phyloP scores from a whole-genome alignment of 2,329 filamentous ascomycete genomes.

The Macrophomina pseudophaseolina region DNA sequence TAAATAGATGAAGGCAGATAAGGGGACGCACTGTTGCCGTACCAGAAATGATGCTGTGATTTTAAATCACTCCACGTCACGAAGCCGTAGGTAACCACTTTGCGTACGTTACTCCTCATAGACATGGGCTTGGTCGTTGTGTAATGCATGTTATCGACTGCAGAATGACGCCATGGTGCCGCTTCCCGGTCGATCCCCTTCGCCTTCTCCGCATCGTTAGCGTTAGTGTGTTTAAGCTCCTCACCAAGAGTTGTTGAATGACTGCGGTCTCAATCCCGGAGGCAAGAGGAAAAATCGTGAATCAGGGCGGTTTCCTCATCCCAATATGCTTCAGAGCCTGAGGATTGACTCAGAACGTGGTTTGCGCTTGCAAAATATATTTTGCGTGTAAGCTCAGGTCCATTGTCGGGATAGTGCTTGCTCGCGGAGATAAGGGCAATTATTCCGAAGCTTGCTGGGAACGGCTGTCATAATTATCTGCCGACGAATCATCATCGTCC shows the following conservation, averaged over 20 bases:
- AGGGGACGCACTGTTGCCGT: background rate
- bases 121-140: conserved; percentile 6
- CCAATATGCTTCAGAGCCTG: background rate
- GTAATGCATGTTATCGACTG: conserved; percentile 11
- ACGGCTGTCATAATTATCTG: background rate
- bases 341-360: background rate
- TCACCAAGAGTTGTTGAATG: background rate
- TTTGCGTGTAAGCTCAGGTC: too few species aligned
- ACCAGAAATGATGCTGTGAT: background rate
- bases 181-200: conserved; percentile 21
- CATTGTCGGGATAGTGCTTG: too few species aligned
- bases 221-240: conserved; percentile 6
- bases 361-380: too few species aligned
- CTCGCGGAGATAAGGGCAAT: background rate
- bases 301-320: too few species aligned
- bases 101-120: background rate
- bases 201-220: conserved; percentile 19
- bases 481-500: background rate
- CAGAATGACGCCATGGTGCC: conserved; percentile 24
- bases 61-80: background rate
- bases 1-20: background rate
- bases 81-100: background rate
- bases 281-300: background rate
- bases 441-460: background rate
- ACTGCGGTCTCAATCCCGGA: background rate